These are phyloP conservation scores for Pigoraptor vietnamica DNA, from an alignment of 78 protist genomes.

Conservation along the genomic window DNA sequence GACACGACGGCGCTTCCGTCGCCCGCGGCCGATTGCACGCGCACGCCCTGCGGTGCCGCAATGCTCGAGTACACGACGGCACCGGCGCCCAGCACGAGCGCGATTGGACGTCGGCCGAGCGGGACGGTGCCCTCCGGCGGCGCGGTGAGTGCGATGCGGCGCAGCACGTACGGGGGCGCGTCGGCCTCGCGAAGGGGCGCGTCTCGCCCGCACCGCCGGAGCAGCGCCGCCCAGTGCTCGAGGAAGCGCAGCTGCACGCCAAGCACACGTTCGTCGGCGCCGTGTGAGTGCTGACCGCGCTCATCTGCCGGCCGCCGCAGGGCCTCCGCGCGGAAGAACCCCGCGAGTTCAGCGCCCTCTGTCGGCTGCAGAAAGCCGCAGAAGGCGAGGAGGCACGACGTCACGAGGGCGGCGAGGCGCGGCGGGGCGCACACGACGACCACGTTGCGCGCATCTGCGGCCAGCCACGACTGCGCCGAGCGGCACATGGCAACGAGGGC, in stretches of 20 bases:
- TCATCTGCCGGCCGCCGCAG: neutral
- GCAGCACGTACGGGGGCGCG: neutral
- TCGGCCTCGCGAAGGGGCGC: neutral
- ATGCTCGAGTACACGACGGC: neutral
- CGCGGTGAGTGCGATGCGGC: neutral
- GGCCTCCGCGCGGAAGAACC: neutral
- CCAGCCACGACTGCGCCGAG: neutral
- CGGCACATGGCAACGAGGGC: neutral
- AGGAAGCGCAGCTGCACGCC: neutral
- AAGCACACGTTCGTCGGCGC: neutral
- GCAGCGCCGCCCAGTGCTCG: neutral
- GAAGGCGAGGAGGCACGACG: neutral
- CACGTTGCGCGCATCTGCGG: neutral
- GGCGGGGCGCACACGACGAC: neutral
- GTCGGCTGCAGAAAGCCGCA: constrained; percentile 1
- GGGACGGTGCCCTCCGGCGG: neutral
- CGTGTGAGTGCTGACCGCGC: neutral
- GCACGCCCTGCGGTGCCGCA: neutral
- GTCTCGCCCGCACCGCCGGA: neutral
- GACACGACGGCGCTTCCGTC: neutral
- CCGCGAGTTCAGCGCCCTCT: neutral
- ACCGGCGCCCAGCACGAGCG: neutral
- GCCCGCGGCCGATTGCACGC: neutral
- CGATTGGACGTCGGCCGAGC: neutral
- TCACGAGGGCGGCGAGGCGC: neutral